These are phyloP conservation scores for Magnolia sinica DNA, from an alignment of 164 flowering plant species.

Conservation along the genomic window DNA sequence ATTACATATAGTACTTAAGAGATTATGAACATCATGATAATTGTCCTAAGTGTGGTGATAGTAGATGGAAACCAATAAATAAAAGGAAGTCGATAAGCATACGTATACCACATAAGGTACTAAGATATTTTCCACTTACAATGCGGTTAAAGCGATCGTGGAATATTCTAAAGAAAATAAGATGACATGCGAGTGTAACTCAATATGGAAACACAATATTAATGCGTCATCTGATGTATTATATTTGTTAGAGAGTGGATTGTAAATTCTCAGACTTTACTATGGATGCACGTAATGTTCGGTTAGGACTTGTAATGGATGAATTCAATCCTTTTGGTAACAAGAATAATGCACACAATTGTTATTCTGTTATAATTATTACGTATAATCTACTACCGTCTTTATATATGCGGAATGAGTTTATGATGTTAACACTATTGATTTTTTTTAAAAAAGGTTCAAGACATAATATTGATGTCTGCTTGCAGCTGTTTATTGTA, in stretches of 20 bases:
- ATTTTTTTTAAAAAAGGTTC: too few relatives aligned
- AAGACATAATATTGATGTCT: slow-evolving; percentile 1
- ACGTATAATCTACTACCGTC: too few relatives aligned
- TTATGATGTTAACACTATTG: neutral
- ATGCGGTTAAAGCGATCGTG: neutral
- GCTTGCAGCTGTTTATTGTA: neutral
- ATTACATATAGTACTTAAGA: neutral
- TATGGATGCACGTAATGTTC: neutral
- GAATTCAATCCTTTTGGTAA: neutral
- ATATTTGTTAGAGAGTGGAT: neutral
- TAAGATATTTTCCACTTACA: neutral
- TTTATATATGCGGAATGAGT: neutral
- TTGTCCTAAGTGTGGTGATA: neutral
- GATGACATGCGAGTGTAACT: neutral
- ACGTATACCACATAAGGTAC: neutral
- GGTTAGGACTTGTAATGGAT: neutral
- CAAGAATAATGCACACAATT: neutral
- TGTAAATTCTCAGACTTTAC: neutral
- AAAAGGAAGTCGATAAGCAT: neutral
- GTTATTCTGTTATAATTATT: neutral
- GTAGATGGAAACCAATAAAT: neutral
- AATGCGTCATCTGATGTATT: neutral
- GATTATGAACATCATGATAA: neutral
- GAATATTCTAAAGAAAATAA: neutral
- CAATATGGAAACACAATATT: neutral